These are phyloP conservation scores for Venturia nashicola DNA, from an alignment of 2,329 filamentous ascomycete species.

Conservation along the genomic window DNA sequence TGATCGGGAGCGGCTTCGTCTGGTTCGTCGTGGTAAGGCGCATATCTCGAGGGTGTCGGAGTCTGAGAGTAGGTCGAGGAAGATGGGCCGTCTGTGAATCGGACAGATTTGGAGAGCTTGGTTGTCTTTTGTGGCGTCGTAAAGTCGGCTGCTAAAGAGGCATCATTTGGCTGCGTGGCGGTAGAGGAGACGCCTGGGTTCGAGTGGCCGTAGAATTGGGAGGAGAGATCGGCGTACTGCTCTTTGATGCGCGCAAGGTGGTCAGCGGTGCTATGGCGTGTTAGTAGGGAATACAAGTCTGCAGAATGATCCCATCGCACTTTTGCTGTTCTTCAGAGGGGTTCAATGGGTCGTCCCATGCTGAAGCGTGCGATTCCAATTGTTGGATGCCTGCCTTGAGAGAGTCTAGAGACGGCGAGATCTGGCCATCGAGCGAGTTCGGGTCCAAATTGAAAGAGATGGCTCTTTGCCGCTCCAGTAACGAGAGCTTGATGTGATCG, in stretches of 20 bases:
- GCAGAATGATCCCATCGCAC: slow-evolving; percentile 15
- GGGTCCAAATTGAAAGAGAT: slow-evolving; percentile 67
- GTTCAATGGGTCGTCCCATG: slow-evolving; percentile 32
- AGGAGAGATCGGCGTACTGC: slow-evolving; percentile 64
- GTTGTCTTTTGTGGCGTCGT: slow-evolving; percentile 18
- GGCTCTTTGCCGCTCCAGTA: slow-evolving; percentile 82
- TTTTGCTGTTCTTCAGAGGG: slow-evolving; percentile 33
- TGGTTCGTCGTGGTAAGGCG: slow-evolving; percentile 63
- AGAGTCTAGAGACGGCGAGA: slow-evolving; percentile 77
- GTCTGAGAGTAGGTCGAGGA: slow-evolving; percentile 17
- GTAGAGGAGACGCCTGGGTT: slow-evolving; percentile 27
- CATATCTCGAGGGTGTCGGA: slow-evolving; percentile 31
- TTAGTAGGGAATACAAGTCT: background rate
- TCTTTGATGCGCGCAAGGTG: slow-evolving; percentile 56
- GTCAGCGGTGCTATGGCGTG: slow-evolving; percentile 30
- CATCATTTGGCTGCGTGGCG: slow-evolving; percentile 32
- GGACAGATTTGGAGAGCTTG: slow-evolving; percentile 56
- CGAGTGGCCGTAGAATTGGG: slow-evolving; percentile 61
- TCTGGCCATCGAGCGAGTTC: slow-evolving; percentile 75
- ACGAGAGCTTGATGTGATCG: slow-evolving; percentile 92
- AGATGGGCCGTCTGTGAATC: slow-evolving; percentile 60
- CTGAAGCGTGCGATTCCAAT: slow-evolving; percentile 47
- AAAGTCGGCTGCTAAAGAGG: slow-evolving; percentile 25
- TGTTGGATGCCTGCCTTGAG: slow-evolving; percentile 67
- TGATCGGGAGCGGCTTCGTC: slow-evolving; percentile 35